Evolutionary conservation across 2,329 filamentous ascomycete genomes (phyloP).

Genomic region (Zymoseptoria passerinii): DNA sequence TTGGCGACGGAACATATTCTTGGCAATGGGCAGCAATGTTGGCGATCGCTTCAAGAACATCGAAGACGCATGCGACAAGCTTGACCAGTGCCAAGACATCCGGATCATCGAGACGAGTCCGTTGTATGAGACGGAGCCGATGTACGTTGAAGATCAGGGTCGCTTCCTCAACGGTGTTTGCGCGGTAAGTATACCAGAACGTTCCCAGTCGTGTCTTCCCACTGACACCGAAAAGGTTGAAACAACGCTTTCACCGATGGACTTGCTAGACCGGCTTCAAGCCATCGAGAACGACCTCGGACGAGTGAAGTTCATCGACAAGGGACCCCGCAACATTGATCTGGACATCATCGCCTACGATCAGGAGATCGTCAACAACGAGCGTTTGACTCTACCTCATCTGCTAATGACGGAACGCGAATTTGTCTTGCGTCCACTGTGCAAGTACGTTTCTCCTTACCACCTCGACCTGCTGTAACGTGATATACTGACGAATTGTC

Average conservation of each 20-base stretch:
- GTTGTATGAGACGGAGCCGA: conserved; percentile 89
- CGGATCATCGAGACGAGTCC: conserved; percentile 71
- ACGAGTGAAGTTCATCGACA: conserved; percentile 76
- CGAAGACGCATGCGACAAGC: conserved; percentile 69
- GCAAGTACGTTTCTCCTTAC: conserved; percentile 51
- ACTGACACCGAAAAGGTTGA: conserved; percentile 53
- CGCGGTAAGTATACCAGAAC: conserved; percentile 55
- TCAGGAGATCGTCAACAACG: conserved; percentile 54
- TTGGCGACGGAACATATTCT: conserved; percentile 45
- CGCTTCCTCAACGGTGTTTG: conserved; percentile 87
- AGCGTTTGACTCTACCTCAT: conserved; percentile 78
- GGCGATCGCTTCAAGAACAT: conserved; percentile 80
- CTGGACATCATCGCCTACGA: conserved; percentile 85
- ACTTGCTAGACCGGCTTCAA: conserved; percentile 73
- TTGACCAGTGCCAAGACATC: conserved; percentile 61
- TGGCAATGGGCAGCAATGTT: conserved; percentile 88
- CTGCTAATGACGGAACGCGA: conserved; percentile 78
- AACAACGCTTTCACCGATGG: conserved; percentile 65
- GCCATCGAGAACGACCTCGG: conserved; percentile 73
- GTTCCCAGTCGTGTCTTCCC: not conserved
- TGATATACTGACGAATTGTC: not conserved
- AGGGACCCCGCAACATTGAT: conserved; percentile 90
- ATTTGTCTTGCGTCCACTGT: conserved; percentile 83
- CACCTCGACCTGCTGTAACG: not conserved
- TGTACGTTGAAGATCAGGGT: conserved; percentile 89